phyloP scores from a whole-genome alignment of 108 stramenopile genomes.

The Cyclostephanos invisitatus region DNA sequence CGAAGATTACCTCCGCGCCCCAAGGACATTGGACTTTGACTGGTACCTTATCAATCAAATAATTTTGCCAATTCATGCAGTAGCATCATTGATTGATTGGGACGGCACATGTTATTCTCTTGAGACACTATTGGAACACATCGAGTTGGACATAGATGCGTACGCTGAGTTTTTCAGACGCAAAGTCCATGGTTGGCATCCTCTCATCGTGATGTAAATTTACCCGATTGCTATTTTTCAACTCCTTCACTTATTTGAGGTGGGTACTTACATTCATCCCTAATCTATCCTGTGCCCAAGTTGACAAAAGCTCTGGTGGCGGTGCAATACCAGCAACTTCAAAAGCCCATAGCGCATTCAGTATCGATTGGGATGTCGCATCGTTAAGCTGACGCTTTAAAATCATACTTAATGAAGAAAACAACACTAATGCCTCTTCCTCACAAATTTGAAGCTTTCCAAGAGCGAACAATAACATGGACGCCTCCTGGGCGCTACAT shows the following conservation, averaged over 20 bases:
- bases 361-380: constrained; percentile 64
- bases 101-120: constrained; percentile 18
- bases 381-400: constrained; percentile 53
- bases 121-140: constrained; percentile 11
- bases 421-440: constrained; percentile 53
- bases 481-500: constrained; percentile 56
- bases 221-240: not conserved
- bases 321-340: constrained; percentile 42
- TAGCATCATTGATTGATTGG: constrained; percentile 31
- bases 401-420: constrained; percentile 39
- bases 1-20: not conserved
- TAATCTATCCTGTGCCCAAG: constrained; percentile 55
- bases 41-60: constrained; percentile 28
- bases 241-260: not conserved
- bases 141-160: constrained; percentile 12
- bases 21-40: constrained; percentile 8
- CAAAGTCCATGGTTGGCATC: not conserved
- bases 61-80: constrained; percentile 15
- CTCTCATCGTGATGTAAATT: not conserved
- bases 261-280: constrained; percentile 11
- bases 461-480: constrained; percentile 60
- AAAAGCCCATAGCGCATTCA: constrained; percentile 74
- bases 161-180: not conserved
- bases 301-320: constrained; percentile 54
- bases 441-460: constrained; percentile 59